Base-by-base conservation (phyloP, 495 filamentous ascomycete species). In the Tuber magnatum region DNA sequence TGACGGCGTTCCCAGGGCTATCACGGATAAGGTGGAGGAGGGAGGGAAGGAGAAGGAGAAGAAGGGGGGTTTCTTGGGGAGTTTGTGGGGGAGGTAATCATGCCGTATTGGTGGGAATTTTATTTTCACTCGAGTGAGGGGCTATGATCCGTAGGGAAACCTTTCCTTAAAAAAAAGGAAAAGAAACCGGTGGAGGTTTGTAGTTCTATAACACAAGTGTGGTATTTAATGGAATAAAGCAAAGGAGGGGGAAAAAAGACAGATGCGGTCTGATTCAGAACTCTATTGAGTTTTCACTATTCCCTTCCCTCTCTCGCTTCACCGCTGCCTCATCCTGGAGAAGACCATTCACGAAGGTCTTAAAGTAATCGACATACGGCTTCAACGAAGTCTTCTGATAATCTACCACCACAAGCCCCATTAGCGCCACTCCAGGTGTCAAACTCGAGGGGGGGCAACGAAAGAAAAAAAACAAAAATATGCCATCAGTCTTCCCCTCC, bases 301-400 rank as follows among this genome's bases (percentile, higher is more conserved):
- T 85, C 70, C 84, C 86, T 6, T 87, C 87, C 68, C 85, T 82
- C 77, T 91, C 91, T 76, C 91, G 85, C 83, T 94, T 94, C 28
- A 93, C 86, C 38, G 10, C 87, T 72, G 87, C 88, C 85, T 98
- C 95, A 39, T 95, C 95, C 82, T 89, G 94, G 81, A 97, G 87
- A 46, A 97, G 82, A 6, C 84, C 86, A 3, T 89, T 86, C 41
- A 98, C 93, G 84, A 97, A 95, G 1, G 85, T 87, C 73, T 91
- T 89, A 84, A 98, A 98, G 79, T 89, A 90, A 69, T 97, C 94
- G 28, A 98, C 89, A 84, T 96, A 98, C 68, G 94, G 93, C 84
- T 92, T 96, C 77, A 99, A 83, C 72, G 93, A 92, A 42, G 95
- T 99, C 88, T 97, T 98, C 86, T 99, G 94, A 88, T 94, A 97